Percentiles rank a stretch among this genome's conserved stretches.
These are phyloP conservation scores for Penicillium frequentans DNA, from an alignment of 2,329 filamentous ascomycete species.

Conservation along the genomic window DNA sequence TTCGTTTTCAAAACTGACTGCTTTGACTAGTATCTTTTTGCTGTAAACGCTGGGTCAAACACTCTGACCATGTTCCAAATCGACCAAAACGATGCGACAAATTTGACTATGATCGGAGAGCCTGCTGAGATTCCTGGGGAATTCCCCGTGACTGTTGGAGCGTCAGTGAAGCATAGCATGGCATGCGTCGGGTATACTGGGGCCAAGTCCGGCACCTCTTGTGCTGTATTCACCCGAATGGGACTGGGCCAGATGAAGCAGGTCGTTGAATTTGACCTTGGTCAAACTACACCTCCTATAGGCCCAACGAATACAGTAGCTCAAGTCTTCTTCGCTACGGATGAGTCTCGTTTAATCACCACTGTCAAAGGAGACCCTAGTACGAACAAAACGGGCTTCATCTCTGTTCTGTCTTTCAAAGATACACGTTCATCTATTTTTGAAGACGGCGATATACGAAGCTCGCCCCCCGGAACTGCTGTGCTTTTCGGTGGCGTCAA, in stretches of 20 bases:
- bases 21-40: constrained; percentile 15
- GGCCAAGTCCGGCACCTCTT: constrained; percentile 37
- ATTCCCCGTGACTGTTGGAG: constrained; percentile 42
- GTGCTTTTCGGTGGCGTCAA: constrained; percentile 57
- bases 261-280: constrained; percentile 47
- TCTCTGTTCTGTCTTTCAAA: constrained; percentile 53
- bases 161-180: constrained; percentile 34
- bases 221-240: constrained; percentile 29
- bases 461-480: constrained; percentile 56
- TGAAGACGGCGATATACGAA: constrained; percentile 30
- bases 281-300: constrained; percentile 58
- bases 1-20: background rate
- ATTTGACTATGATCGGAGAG: constrained; percentile 31
- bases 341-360: constrained; percentile 53
- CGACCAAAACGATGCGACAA: constrained; percentile 27
- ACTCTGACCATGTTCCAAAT: constrained; percentile 41
- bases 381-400: constrained; percentile 57
- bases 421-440: constrained; percentile 3
- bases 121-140: constrained; percentile 36
- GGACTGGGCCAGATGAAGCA: constrained; percentile 36
- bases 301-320: constrained; percentile 62
- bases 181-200: constrained; percentile 42
- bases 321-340: constrained; percentile 59
- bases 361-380: constrained; percentile 62
- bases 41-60: constrained; percentile 41